Evolutionary conservation across 2,329 filamentous ascomycete genomes (phyloP), one percentile per base, ranked within the genome.

Genomic region (Colletotrichum tabaci): DNA sequence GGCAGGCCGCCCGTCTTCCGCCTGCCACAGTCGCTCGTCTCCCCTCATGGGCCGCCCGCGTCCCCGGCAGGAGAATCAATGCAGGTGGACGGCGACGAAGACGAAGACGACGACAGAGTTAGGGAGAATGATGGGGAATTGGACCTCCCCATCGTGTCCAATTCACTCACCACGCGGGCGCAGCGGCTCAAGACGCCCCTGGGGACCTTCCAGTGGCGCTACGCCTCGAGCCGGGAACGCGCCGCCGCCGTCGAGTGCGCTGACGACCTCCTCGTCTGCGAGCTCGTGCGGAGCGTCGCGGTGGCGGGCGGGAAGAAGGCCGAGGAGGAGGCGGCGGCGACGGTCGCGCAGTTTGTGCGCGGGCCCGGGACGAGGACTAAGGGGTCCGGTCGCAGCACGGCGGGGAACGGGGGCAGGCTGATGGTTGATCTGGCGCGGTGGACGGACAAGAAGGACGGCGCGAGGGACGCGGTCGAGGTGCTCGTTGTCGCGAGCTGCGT

Each of bases 121-220:
- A 60, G 71, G 16, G 52, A 50, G 66, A 76, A 78, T 64, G 53
- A 78, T 65, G 57, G 57, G 9, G 58, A 44, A 4, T 38, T 50
- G 9, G 46, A 71, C 8, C 77, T 83, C 66, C 66, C 74, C n/a
- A 61, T 82, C 42, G 62, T 60, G 21, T 75, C 77, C 66, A 78
- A 82, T 23, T 84, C 83, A 71, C 80, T 86, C 75, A 80, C 84
- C 4, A 87, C 86, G 16, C 85, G 88, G 42, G 80, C 84, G 2
- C 81, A 84, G 42, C 76, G 74, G 9, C 86, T 91, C 74, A 78
- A 80, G 50, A 85, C 86, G 12, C 84, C 83, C 12, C 80, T 85
- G 47, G 88, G 87, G 18, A 82, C 79, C 1, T 89, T 89, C 68
- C 82, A 85, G 72, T 91, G 90, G 89, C 83, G 84, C 15, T 91